These are phyloP conservation scores for Talaromyces amestolkiae DNA, from an alignment of 2,329 filamentous ascomycete species.

Conservation along the genomic window DNA sequence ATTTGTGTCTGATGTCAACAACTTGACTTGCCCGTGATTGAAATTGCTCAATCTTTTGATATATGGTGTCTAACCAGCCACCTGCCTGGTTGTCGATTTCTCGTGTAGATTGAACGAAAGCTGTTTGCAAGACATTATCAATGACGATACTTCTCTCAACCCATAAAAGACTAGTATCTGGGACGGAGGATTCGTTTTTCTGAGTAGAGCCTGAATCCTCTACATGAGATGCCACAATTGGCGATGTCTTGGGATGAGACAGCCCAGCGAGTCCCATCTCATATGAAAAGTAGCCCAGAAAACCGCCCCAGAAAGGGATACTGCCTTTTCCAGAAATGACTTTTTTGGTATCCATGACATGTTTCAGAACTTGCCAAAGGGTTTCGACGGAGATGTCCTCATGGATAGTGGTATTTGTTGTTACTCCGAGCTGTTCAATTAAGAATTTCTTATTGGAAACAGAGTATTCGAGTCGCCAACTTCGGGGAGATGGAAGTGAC, in stretches of 20 bases:
- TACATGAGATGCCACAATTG: constrained; percentile 26
- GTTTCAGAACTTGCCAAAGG: constrained; percentile 37
- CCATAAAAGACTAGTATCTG: constrained; percentile 75
- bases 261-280: constrained; percentile 67
- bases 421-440: constrained; percentile 24
- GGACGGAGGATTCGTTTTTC: constrained; percentile 43
- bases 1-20: constrained; percentile 20
- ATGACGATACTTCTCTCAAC: constrained; percentile 74
- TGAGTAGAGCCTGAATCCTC: constrained; percentile 26
- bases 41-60: constrained; percentile 11
- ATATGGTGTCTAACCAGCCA: constrained; percentile 47
- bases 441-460: constrained; percentile 25
- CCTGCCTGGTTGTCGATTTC: constrained; percentile 35
- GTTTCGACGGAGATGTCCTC: constrained; percentile 22
- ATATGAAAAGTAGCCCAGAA: constrained; percentile 82
- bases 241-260: constrained; percentile 51
- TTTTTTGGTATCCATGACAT: constrained; percentile 42
- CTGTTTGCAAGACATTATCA: constrained; percentile 62
- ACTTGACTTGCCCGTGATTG: constrained; percentile 28
- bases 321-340: constrained; percentile 34
- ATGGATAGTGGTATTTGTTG: neutral
- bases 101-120: constrained; percentile 68
- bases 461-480: constrained; percentile 40
- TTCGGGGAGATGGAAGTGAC: constrained; percentile 35
- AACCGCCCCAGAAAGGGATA: constrained; percentile 72